Conservation (phyloP, 345 rosid species). For the Linum tenue region DNA sequence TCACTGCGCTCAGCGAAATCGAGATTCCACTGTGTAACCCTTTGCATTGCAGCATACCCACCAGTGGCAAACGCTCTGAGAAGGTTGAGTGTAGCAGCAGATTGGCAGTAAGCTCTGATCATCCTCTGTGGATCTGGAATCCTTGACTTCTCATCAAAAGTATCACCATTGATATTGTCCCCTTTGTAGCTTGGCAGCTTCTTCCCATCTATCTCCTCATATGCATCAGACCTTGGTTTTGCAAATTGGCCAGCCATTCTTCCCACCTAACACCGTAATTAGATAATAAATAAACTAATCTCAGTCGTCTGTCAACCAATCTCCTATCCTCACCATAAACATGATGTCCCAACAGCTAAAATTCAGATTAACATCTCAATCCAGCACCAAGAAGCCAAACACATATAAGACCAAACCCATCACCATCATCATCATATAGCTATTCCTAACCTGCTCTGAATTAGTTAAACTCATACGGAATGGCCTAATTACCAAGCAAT, state of each 20-base stretch:
- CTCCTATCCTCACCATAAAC: background rate
- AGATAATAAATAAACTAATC: background rate
- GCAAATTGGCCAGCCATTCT: slow-evolving; percentile 31
- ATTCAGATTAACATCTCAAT: background rate
- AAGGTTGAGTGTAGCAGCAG: slow-evolving; percentile 24
- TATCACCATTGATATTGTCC: slow-evolving; percentile 22
- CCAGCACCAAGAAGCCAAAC: background rate
- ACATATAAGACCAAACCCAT: background rate
- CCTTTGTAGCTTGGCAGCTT: slow-evolving; percentile 25
- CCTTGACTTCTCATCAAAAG: slow-evolving; percentile 19
- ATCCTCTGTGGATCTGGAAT: slow-evolving; percentile 23
- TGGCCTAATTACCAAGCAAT: background rate
- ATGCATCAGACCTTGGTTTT: slow-evolving; percentile 21
- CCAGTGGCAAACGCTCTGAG: slow-evolving; percentile 27
- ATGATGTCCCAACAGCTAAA: background rate
- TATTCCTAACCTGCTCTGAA: background rate
- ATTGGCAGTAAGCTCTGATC: slow-evolving; percentile 24
- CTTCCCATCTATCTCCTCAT: slow-evolving; percentile 22
- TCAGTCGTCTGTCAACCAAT: background rate
- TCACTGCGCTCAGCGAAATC: slow-evolving; percentile 23
- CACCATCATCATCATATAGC: background rate
- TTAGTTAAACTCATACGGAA: background rate
- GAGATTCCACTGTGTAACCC: slow-evolving; percentile 26
- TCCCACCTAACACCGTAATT: slow-evolving; percentile 16
- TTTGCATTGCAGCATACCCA: slow-evolving; percentile 28